phyloP scores from a whole-genome alignment of 352 stramenopile species.

The Globisporangium yorkense region DNA sequence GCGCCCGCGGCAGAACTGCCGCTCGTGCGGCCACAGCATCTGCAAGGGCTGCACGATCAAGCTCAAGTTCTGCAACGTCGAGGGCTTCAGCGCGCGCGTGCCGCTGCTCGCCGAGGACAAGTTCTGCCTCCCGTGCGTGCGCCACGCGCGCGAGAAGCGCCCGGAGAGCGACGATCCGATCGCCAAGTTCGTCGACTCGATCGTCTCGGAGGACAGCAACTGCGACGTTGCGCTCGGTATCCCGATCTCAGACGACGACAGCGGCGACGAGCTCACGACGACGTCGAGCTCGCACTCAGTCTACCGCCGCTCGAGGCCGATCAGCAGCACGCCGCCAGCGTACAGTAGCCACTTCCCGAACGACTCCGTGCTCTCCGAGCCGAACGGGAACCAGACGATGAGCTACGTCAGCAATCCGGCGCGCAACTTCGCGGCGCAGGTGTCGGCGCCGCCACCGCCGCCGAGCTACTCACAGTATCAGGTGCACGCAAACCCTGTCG shows the following conservation, averaged over 20 bases:
- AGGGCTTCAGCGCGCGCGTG: not conserved
- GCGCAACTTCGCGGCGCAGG: not conserved
- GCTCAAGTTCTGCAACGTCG: conserved; percentile 10
- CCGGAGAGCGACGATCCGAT: conserved; percentile 4
- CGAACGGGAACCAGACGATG: not conserved
- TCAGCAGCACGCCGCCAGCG: not conserved
- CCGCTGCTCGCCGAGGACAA: conserved; percentile 6
- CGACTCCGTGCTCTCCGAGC: not conserved
- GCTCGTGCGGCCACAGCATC: conserved; percentile 6
- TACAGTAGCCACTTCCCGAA: not conserved
- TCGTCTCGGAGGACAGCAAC: conserved; percentile 9
- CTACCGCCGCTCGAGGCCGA: not conserved
- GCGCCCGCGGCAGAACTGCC: conserved; percentile 4
- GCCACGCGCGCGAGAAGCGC: conserved; percentile 5
- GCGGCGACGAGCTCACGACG: not conserved
- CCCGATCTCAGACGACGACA: conserved; percentile 3
- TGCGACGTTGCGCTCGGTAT: conserved; percentile 5
- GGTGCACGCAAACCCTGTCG: not conserved
- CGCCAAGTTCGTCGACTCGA: conserved; percentile 9
- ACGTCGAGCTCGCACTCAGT: not conserved
- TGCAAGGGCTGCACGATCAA: conserved; percentile 13
- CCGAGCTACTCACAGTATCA: conserved; percentile 3
- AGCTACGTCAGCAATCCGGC: not conserved
- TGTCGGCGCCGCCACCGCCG: not conserved
- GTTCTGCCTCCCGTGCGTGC: conserved; percentile 14